These are phyloP conservation scores for Suhomyces xylopsoci DNA, from an alignment of 805 yeast genomes.

Conservation along the genomic window DNA sequence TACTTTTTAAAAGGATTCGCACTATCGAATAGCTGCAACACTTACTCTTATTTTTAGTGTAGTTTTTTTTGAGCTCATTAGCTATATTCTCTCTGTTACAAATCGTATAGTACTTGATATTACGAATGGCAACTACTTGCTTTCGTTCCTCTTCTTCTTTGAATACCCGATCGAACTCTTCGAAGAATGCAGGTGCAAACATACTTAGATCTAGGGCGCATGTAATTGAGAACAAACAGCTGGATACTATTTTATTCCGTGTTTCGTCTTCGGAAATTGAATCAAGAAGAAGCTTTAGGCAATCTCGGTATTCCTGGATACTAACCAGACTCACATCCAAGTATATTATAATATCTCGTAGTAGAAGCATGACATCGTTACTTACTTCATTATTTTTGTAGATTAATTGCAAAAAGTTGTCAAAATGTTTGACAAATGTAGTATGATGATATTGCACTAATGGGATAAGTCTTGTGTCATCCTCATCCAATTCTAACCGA, in stretches of 20 bases:
- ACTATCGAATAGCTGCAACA: neutral
- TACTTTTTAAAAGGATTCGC: neutral
- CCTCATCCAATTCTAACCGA: neutral
- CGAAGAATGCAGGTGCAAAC: slow-evolving; percentile 6
- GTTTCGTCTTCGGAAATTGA: neutral
- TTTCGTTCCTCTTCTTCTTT: neutral
- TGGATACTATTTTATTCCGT: slow-evolving; percentile 3
- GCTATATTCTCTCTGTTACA: slow-evolving; percentile 9
- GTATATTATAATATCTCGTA: neutral
- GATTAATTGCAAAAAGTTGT: neutral
- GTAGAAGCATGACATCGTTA: neutral
- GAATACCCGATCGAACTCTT: neutral
- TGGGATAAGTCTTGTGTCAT: neutral
- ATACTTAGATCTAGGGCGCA: slow-evolving; percentile 8
- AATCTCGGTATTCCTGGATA: neutral
- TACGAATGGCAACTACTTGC: slow-evolving; percentile 4
- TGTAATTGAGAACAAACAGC: slow-evolving; percentile 6
- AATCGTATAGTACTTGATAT: slow-evolving; percentile 14
- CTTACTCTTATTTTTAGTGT: slow-evolving; percentile 9
- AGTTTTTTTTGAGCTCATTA: slow-evolving; percentile 7
- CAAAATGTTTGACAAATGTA: neutral
- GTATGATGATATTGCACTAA: neutral
- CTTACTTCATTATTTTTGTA: neutral
- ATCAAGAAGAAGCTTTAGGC: neutral
- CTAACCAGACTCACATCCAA: neutral